These are phyloP conservation scores for Pseudohyphozyma bogoriensis DNA, from an alignment of 768 basidiomycete species.

Conservation along the genomic window DNA sequence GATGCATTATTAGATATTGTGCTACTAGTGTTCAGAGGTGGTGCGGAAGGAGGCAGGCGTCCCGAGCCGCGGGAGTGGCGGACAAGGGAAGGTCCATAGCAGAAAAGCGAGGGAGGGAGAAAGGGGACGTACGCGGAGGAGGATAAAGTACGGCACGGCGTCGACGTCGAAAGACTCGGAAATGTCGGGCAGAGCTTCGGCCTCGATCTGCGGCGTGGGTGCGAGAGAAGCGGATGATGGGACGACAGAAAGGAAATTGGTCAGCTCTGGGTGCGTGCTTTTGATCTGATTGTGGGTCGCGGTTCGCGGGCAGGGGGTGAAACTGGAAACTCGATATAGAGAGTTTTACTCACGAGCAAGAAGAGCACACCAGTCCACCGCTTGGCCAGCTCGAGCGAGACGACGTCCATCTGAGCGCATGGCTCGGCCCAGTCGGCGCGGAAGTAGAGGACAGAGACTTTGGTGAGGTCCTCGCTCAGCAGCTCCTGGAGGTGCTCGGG, in stretches of 20 bases:
- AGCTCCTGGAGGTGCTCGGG: constrained; percentile 62
- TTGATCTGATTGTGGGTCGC: no score
- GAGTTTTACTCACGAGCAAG: constrained; percentile 53
- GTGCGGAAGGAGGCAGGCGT: background rate
- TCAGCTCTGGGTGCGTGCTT: background rate
- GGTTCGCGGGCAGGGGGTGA: no score
- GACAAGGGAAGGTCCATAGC: background rate
- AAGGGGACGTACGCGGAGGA: constrained; percentile 58
- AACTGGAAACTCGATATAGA: background rate
- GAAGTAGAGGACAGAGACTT: constrained; percentile 82
- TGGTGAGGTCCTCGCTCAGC: constrained; percentile 62
- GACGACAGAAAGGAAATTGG: background rate
- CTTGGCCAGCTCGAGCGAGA: constrained; percentile 60
- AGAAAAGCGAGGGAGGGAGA: no score
- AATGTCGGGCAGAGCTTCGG: constrained; percentile 69
- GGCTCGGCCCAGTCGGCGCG: constrained; percentile 91
- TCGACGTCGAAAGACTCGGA: constrained; percentile 86
- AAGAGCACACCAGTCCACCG: constrained; percentile 62
- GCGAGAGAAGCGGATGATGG: no score
- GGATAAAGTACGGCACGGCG: constrained; percentile 71
- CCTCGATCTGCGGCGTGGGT: constrained; percentile 54
- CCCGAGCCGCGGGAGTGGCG: background rate
- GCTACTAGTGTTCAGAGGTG: background rate
- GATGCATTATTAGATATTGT: no score
- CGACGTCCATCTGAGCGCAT: constrained; percentile 77